Conservation (phyloP, 768 basidiomycete species). For the Mycena galericulata region DNA sequence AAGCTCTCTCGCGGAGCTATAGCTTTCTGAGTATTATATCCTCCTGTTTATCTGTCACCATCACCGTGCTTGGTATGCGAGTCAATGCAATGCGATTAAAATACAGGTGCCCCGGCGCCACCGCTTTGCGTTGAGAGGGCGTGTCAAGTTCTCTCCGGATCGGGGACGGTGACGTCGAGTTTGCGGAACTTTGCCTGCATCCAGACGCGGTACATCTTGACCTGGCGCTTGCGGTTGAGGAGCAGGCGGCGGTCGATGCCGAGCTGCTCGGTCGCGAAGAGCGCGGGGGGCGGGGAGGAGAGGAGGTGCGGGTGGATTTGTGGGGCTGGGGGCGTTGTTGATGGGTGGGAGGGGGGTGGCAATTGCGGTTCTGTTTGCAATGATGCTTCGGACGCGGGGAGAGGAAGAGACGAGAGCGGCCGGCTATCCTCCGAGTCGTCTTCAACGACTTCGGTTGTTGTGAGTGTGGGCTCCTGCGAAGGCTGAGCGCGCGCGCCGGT, state of each 20-base stretch:
- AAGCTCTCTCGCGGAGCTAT: too few relatives aligned
- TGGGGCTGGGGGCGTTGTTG: neutral
- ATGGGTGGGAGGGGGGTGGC: too few relatives aligned
- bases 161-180: constrained; percentile 31
- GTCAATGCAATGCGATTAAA: neutral
- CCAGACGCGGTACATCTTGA: constrained; percentile 99
- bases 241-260: constrained; percentile 91
- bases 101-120: neutral
- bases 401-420: neutral
- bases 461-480: constrained; percentile 44
- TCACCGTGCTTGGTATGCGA: constrained; percentile 13
- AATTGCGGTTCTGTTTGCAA: neutral
- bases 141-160: too few relatives aligned
- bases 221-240: constrained; percentile 92
- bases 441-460: constrained; percentile 49
- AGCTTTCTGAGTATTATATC: constrained; percentile 4
- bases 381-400: neutral
- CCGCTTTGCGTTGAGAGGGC: too few relatives aligned
- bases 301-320: constrained; percentile 57
- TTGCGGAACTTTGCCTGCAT: constrained; percentile 89
- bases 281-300: constrained; percentile 60
- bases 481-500: constrained; percentile 67
- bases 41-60: neutral
- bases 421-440: constrained; percentile 44
- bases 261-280: constrained; percentile 86